Base-by-base conservation (phyloP, 1,139 yeast species). In the Fermentozyma sake region DNA sequence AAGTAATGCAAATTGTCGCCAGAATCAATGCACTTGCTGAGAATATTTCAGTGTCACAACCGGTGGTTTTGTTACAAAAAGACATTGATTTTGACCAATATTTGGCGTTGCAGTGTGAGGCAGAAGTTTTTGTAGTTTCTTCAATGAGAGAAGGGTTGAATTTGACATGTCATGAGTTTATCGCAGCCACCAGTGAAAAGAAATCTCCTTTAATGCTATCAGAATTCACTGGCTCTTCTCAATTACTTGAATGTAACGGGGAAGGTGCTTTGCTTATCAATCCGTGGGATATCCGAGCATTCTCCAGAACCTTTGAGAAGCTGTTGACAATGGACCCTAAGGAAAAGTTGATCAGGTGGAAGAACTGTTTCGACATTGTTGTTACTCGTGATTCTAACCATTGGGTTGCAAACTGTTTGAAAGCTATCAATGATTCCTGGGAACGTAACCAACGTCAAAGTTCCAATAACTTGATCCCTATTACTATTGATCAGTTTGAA, bases 131-230 rank as follows among this genome's bases (percentile, higher is more conserved):
- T 52, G 78, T 84, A 18, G 96, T 91, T 3, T 79, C 94, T 4
- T 82, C 96, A 1, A 73, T 91, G 69, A 77, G 98, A 50, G 99
- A 93, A 55, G 98, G 98, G 12, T 83, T 91, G 84, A 91, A 91
- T 48, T 65, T 91, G 49, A 87, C 98, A 0, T 87, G 96, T 46
- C 98, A 93, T 49, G 98, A 91, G 52, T 93, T 82, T 50, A 74
- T 87, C 20, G 80, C 79, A 32, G 86, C 95, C 14, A 76, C 94
- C 4, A 62, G 68, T 16, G 77, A 73, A 22, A 72, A 74, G 38
- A 77, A 82, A 39, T 82, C 96, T 0, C 96, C 97, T 0, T 68
- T 91, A 40, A 70, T 91, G 33, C 58, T 91, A 34, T 83, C 95
- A 20, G 99, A 91, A 53, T 91, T 93, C 44, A 87, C 96, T 1